These are phyloP conservation scores for Xerocomus brunneocitrinus DNA, from an alignment of 768 basidiomycete genomes.

Conservation along the genomic window DNA sequence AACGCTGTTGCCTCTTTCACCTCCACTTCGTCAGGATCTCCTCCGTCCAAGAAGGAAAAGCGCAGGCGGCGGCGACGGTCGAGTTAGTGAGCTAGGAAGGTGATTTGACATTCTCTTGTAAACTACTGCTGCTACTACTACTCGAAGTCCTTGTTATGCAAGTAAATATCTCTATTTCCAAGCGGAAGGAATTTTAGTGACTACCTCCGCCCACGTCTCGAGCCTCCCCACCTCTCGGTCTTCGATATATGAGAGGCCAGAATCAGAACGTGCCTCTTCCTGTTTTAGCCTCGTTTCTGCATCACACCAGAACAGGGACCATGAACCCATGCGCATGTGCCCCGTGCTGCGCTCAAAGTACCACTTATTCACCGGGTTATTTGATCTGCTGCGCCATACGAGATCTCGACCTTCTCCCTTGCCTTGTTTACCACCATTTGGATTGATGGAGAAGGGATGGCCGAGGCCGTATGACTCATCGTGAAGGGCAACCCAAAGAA, in stretches of 20 bases:
- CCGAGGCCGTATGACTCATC: constrained; percentile 98
- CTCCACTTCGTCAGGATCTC: constrained; percentile 24
- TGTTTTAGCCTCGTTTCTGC: constrained; percentile 80
- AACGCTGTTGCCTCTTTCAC: constrained; percentile 29
- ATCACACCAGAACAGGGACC: constrained; percentile 99
- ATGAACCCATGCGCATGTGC: constrained; percentile 77
- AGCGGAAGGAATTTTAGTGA: constrained; percentile 69
- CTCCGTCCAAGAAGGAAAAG: constrained; percentile 29
- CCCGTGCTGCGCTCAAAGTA: constrained; percentile 96
- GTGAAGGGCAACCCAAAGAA: constrained; percentile 96
- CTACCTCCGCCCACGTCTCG: constrained; percentile 60
- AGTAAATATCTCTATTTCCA: constrained; percentile 48
- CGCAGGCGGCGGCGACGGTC: constrained; percentile 28
- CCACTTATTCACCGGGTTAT: constrained; percentile 99
- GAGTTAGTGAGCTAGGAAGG: constrained; percentile 13
- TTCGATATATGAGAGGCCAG: constrained; percentile 67
- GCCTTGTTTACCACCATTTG: constrained; percentile 89
- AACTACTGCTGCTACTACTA: background rate
- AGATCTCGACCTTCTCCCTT: constrained; percentile 88
- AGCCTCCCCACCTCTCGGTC: constrained; percentile 74
- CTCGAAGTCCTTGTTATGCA: background rate
- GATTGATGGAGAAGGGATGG: constrained; percentile 88
- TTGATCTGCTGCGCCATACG: constrained; percentile 88
- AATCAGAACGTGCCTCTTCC: constrained; percentile 60
- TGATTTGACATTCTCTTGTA: background rate